Conservation (phyloP, 1,139 yeast species). For the Geotrichum histeridarum region DNA sequence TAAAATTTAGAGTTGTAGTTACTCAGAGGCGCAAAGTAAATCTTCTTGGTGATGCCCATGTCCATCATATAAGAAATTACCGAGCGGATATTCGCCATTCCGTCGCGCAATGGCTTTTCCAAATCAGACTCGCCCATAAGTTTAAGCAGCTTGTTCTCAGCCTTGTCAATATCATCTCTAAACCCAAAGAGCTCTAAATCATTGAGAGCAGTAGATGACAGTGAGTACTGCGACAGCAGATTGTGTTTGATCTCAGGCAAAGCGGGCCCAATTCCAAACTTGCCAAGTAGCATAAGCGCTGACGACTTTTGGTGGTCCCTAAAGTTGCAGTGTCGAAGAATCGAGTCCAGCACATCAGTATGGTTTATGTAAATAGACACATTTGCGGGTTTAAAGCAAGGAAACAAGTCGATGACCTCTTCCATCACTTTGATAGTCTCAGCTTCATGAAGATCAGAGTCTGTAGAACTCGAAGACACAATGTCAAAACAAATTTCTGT, state of each 20-base stretch:
- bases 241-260: conserved; percentile 60
- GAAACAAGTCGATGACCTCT: conserved; percentile 60
- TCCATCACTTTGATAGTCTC: conserved; percentile 80
- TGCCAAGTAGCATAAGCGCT: conserved; percentile 68
- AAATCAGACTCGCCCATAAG: conserved; percentile 73
- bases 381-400: conserved; percentile 55
- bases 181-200: conserved; percentile 80
- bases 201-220: conserved; percentile 75
- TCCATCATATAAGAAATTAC: conserved; percentile 52
- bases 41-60: conserved; percentile 52
- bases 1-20: conserved; percentile 79
- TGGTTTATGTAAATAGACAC: conserved; percentile 68
- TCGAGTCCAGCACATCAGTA: conserved; percentile 66
- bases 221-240: conserved; percentile 63
- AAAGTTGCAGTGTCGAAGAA: conserved; percentile 72
- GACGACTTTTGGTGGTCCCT: conserved; percentile 64
- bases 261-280: conserved; percentile 65
- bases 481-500: conserved; percentile 86
- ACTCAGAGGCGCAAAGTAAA: conserved; percentile 64
- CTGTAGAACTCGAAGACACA: conserved; percentile 41
- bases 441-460: conserved; percentile 63
- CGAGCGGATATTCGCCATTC: conserved; percentile 54
- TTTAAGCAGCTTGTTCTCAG: conserved; percentile 57
- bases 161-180: conserved; percentile 58
- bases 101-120: conserved; percentile 55